Base-by-base conservation (phyloP, 441 rosid genomes). In the Populus hybrid region DNA sequence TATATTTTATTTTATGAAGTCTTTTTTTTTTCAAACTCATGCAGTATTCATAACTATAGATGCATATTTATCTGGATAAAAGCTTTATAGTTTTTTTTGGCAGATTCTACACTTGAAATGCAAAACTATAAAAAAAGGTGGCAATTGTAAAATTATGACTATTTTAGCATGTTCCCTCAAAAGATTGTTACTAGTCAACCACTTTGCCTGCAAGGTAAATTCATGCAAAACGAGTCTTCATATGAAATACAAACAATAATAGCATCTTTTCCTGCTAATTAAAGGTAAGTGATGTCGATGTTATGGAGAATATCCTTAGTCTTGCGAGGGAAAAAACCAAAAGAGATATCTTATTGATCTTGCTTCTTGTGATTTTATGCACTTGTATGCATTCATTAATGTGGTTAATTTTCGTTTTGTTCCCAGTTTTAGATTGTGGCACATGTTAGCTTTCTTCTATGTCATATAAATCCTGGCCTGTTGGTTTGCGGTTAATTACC, bases 401-500 rank as follows among this genome's bases (percentile, higher is more conserved):
- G 65, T 21, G 2, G 65, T 21, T 59, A 20, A 2, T 59, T 59
- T 59, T 16, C 4, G 8, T 59, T 59, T 12, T 1, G 4, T 20
- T 59, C 8, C 20, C 23, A 38, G 42, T 38, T 38, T 38, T 38
- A 38, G 42, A 8, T 38, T 38, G 10, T 38, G 42, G 42, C 10
- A 38, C 42, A 10, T 38, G 24, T 59, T 16, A 59, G 65, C 16
- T 21, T 59, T 59, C 65, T 16, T 59, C n/a, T 59, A 20, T 36
- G 42, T 38, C 1, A 6, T 38, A 38, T 38, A 38, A 38, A 38
- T 71, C 28, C 74, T 71, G 70, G 20, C 7, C 23, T 23, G 20
- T 73, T 2, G 67, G 69, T 64, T 82, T 73, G n/a, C 81, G 67
- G 72, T 72, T 73, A 73, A 77, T 69, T 74, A 21, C 64, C 40